These are phyloP conservation scores for Tephrocybe rancida DNA, from an alignment of 768 basidiomycete species.

Conservation along the genomic window DNA sequence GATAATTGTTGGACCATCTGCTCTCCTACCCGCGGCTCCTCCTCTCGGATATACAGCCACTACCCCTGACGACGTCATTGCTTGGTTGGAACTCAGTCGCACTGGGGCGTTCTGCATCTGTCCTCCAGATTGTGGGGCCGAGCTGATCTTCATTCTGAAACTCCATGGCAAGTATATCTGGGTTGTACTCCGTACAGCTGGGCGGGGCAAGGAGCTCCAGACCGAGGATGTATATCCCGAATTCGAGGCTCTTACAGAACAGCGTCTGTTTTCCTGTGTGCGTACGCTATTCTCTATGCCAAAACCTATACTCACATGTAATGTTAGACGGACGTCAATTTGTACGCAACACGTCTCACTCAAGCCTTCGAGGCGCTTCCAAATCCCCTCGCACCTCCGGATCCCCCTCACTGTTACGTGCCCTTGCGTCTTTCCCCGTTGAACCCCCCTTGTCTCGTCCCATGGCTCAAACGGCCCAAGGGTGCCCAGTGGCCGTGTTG, in stretches of 20 bases:
- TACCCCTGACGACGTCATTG: background rate
- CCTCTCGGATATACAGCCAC: slow-evolving; percentile 1
- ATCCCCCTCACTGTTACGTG: background rate
- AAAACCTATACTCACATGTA: no score
- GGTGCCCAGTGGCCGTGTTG: background rate
- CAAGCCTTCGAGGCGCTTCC: slow-evolving; percentile 1
- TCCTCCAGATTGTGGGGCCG: background rate
- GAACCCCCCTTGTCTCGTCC: background rate
- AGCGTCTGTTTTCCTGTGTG: background rate
- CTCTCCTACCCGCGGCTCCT: background rate
- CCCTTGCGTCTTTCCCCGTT: background rate
- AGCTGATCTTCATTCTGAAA: background rate
- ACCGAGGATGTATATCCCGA: background rate
- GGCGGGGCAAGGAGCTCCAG: background rate
- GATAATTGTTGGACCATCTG: background rate
- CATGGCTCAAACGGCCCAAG: background rate
- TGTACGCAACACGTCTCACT: no score
- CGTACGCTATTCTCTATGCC: no score
- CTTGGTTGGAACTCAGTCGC: background rate
- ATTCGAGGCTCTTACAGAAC: background rate
- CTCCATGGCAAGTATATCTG: background rate
- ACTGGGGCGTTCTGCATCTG: background rate
- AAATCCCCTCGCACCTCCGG: background rate
- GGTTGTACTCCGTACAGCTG: background rate
- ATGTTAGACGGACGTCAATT: no score